Evolutionary conservation across 2,329 filamentous ascomycete species (phyloP), one percentile per base, ranked within the genome.

Genomic region (Karstenula rhodostoma): DNA sequence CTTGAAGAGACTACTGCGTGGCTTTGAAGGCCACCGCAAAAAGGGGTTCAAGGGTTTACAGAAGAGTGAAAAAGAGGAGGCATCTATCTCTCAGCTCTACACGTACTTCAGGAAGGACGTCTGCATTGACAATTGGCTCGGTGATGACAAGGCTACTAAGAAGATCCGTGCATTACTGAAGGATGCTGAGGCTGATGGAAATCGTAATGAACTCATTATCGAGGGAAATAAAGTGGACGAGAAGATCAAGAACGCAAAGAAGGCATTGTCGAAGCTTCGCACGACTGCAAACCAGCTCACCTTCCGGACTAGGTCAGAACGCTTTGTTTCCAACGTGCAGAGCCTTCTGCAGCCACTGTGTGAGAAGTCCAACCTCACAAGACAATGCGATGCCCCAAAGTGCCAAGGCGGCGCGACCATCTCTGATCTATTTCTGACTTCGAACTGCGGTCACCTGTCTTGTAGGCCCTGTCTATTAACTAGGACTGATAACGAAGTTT

Each of bases 391-490:
- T 56, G 63, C 68, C 7, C 49, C 61, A 1, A 1, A 42, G 5
- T 77, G 73, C 59, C 25, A 42, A 2, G 58, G 61, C 3, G 37
- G 22, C 3, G 56, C 50, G 17, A 54, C 54, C 0, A 15, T 64
- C 2, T 46, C 52, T 4, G 40, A 66, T n/a, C 46, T 74, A 0
- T 67, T 60, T 29, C n/a, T 72, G 17, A 57, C 68, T 9, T 62
- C 67, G 1, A 62, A 68, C 13, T 76, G 73, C 37, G 74, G 74
- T 2, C 74, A 76, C 42, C 60, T 63, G 2, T 69, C 65, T 4
- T 77, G 75, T 23, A 32, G 59, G 1, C 17, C 33, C 0, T 77
- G 75, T 56, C 52, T 77, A 1, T 8, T 37, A 3, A 27, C 9
- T 7, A 61, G 69, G 68, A 72, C 32, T 62, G 58, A 73, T 17